A percentile compares a stretch with the other conserved stretches of the same genome.
phyloP scores from a whole-genome alignment of 2,329 filamentous ascomycete genomes.

The Alternaria consortialis region DNA sequence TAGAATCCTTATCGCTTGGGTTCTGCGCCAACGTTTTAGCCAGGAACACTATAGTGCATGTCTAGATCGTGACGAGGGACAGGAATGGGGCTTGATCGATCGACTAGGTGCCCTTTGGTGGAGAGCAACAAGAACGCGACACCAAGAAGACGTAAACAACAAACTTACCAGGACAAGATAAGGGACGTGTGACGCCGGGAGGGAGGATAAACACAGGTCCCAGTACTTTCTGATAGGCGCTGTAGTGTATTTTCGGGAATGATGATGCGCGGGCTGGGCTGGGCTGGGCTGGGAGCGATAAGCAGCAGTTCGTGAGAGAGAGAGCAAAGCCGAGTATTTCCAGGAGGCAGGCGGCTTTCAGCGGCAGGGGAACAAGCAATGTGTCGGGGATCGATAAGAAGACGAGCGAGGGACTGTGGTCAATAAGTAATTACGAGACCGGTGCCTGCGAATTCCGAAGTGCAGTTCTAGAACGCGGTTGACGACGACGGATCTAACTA shows the following conservation, averaged over 20 bases:
- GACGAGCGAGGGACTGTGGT: slow-evolving; percentile 21
- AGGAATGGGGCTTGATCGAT: slow-evolving; percentile 5
- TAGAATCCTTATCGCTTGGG: slow-evolving; percentile 45
- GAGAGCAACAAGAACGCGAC: background rate
- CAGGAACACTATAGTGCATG: slow-evolving; percentile 33
- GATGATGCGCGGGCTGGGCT: slow-evolving; percentile 24
- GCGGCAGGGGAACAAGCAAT: slow-evolving; percentile 33
- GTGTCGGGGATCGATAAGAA: slow-evolving; percentile 24
- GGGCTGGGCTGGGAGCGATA: background rate
- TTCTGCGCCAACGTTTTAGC: slow-evolving; percentile 48
- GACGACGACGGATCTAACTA: slow-evolving; percentile 33
- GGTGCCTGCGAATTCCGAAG: slow-evolving; percentile 22
- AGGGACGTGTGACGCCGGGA: slow-evolving; percentile 38
- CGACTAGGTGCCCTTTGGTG: background rate
- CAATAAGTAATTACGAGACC: slow-evolving; percentile 36
- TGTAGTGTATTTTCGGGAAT: slow-evolving; percentile 18
- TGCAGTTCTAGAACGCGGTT: slow-evolving; percentile 40
- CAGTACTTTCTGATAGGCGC: slow-evolving; percentile 1
- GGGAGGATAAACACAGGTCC: slow-evolving; percentile 19
- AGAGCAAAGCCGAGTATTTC: slow-evolving; percentile 46
- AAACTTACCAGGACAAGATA: slow-evolving; percentile 35
- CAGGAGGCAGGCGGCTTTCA: slow-evolving; percentile 38
- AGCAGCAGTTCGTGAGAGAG: slow-evolving; percentile 14
- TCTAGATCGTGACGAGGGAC: background rate
- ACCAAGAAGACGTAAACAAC: slow-evolving; percentile 9